A percentile compares a stretch with the other conserved stretches of the same genome.
These are phyloP conservation scores for Castanea sativa DNA, from an alignment of 306 rosid genomes.

Conservation along the genomic window DNA sequence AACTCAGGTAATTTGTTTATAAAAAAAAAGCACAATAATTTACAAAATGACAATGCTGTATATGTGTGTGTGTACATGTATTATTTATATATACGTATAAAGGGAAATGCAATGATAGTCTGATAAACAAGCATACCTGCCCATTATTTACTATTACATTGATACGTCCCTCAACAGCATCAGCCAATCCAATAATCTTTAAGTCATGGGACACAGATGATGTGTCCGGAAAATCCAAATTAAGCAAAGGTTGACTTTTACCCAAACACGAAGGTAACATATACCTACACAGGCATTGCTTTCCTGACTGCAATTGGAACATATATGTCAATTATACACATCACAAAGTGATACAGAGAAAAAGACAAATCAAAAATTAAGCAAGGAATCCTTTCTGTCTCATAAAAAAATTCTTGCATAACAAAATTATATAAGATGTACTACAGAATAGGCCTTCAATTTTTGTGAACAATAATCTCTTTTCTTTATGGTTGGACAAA, in stretches of 20 bases:
- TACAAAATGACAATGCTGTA: background rate
- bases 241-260: constrained; percentile 46
- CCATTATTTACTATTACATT: constrained; percentile 71
- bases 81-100: background rate
- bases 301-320: constrained; percentile 71
- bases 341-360: background rate
- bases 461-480: background rate
- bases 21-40: background rate
- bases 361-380: constrained; percentile 23
- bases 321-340: constrained; percentile 12
- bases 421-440: background rate
- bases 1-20: background rate
- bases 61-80: background rate
- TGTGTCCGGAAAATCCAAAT: constrained; percentile 59
- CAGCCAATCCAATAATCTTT: constrained; percentile 76
- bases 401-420: background rate
- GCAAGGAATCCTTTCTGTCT: constrained; percentile 9
- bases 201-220: constrained; percentile 51
- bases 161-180: constrained; percentile 89
- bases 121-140: constrained; percentile 50
- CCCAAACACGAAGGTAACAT: constrained; percentile 65
- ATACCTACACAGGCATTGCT: constrained; percentile 87
- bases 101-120: constrained; percentile 7
- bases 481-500: background rate
- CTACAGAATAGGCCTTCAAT: background rate